A percentile compares a stretch with the other conserved stretches of the same genome.
Conservation (phyloP, 2,329 filamentous ascomycete genomes). For the Cladophialophora psammophila region DNA sequence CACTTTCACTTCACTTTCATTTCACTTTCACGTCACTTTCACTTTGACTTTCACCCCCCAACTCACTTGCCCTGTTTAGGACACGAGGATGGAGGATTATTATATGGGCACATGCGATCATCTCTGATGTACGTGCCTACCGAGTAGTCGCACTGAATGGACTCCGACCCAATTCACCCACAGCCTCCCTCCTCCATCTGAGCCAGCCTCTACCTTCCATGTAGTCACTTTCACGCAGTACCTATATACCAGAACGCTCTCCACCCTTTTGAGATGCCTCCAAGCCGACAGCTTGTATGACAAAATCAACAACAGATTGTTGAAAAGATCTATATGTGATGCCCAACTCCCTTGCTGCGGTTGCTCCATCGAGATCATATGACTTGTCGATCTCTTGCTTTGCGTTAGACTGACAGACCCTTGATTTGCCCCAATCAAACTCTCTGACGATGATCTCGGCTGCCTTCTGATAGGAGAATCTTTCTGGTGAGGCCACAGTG, state of each 20-base stretch:
- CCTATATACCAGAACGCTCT: too few relatives aligned
- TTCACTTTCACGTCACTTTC: background rate
- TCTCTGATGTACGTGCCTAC: too few relatives aligned
- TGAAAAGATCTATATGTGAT: conserved; percentile 20
- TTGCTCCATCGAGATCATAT: conserved; percentile 22
- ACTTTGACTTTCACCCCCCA: background rate
- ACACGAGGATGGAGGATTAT: too few relatives aligned
- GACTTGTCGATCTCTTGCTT: conserved; percentile 23
- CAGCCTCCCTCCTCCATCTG: too few relatives aligned
- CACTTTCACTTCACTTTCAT: too few relatives aligned
- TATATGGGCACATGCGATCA: too few relatives aligned
- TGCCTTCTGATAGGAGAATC: conserved; percentile 57
- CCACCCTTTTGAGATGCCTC: background rate
- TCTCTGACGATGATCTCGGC: conserved; percentile 52
- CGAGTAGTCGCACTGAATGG: too few relatives aligned
- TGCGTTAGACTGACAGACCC: background rate
- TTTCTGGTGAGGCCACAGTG: conserved; percentile 51
- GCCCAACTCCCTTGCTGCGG: conserved; percentile 19
- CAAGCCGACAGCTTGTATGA: background rate
- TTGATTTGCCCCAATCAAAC: conserved; percentile 47
- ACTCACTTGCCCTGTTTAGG: background rate
- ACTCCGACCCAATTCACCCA: too few relatives aligned
- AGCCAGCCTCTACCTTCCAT: too few relatives aligned
- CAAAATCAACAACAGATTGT: background rate
- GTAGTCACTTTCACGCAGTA: too few relatives aligned